Evolutionary conservation across 2,329 filamentous ascomycete species (phyloP).

Genomic region (Ambrosiella cleistominuta): DNA sequence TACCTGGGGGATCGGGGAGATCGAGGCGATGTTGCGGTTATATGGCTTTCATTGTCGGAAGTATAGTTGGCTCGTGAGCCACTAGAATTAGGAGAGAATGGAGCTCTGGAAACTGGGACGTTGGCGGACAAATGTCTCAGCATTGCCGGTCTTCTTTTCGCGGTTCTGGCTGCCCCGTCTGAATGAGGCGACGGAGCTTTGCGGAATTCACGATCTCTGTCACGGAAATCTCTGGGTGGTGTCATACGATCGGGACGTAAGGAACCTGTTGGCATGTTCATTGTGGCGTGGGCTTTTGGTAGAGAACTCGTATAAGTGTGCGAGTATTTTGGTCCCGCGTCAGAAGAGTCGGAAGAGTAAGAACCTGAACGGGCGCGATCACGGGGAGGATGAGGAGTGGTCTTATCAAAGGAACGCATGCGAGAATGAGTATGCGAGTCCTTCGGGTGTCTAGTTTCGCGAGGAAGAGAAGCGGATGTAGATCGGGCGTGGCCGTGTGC

Average conservation of each 20-base stretch:
- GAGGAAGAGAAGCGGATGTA: slow-evolving; percentile 7
- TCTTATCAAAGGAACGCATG: slow-evolving; percentile 7
- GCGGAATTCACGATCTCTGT: neutral
- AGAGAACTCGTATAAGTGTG: slow-evolving; percentile 1
- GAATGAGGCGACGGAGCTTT: neutral
- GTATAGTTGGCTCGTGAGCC: neutral
- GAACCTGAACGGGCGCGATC: neutral
- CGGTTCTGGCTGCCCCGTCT: neutral
- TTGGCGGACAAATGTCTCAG: slow-evolving; percentile 7
- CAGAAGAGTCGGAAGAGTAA: neutral
- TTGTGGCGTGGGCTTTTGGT: neutral
- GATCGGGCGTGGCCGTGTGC: slow-evolving; percentile 4
- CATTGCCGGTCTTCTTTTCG: slow-evolving; percentile 5
- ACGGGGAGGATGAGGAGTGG: neutral
- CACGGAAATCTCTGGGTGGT: neutral
- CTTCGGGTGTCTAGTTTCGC: neutral
- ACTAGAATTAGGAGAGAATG: slow-evolving; percentile 8
- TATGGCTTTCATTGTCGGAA: slow-evolving; percentile 2
- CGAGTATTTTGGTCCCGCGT: neutral
- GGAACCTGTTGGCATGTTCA: neutral
- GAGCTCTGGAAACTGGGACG: slow-evolving; percentile 1
- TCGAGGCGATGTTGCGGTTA: neutral
- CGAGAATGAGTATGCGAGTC: neutral
- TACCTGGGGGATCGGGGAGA: slow-evolving; percentile 1
- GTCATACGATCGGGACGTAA: slow-evolving; percentile 1